phyloP scores from a whole-genome alignment of 2,329 filamentous ascomycete genomes.

The Boeremia exigua region DNA sequence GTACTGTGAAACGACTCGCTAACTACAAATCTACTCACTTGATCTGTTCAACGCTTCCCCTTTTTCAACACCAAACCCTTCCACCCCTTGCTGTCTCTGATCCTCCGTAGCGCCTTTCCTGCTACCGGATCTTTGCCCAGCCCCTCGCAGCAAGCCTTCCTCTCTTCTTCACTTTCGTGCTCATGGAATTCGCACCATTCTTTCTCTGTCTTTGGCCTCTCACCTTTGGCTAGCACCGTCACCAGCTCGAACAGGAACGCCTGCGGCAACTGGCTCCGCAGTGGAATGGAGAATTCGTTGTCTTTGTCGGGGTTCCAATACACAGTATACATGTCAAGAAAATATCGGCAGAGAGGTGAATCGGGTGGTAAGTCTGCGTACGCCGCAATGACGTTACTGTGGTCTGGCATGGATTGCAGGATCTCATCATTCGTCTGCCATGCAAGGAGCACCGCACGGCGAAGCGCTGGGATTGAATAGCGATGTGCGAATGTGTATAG shows the following conservation, averaged over 20 bases:
- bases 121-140: conserved; percentile 38
- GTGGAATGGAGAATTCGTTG: conserved; percentile 36
- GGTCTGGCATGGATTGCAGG: conserved; percentile 45
- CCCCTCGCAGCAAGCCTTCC: conserved; percentile 41
- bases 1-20: not conserved
- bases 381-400: conserved; percentile 46
- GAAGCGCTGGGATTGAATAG: conserved; percentile 42
- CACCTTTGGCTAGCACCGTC: conserved; percentile 40
- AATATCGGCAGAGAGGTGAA: conserved; percentile 42
- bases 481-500: conserved; percentile 44
- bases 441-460: conserved; percentile 40
- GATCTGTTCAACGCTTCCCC: conserved; percentile 34
- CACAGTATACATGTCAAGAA: conserved; percentile 46
- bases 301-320: conserved; percentile 47
- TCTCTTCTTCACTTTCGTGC: conserved; percentile 42
- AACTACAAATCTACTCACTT: not conserved
- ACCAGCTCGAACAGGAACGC: conserved; percentile 45
- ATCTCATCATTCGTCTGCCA: conserved; percentile 48
- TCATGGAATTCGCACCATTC: conserved; percentile 48
- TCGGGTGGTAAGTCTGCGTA: conserved; percentile 41
- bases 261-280: conserved; percentile 43
- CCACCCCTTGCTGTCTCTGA: conserved; percentile 46
- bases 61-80: conserved; percentile 47
- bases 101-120: conserved; percentile 39
- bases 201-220: conserved; percentile 44